A percentile compares a stretch with the other conserved stretches of the same genome.
Conservation (phyloP, 2,329 filamentous ascomycete genomes). For the Microsporum ferrugineum region DNA sequence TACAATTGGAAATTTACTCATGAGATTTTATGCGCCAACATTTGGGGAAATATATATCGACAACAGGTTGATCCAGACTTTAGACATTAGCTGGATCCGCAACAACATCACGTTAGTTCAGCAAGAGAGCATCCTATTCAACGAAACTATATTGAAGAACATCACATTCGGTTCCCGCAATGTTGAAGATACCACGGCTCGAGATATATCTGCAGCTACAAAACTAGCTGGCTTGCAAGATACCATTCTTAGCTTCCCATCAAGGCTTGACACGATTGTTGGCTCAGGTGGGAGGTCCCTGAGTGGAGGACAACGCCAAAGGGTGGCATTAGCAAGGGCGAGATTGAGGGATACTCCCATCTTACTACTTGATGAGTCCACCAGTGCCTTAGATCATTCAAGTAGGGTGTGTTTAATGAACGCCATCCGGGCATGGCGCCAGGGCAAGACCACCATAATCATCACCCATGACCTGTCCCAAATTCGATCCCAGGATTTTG, state of each 20-base stretch:
- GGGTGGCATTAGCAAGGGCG: conserved; percentile 69
- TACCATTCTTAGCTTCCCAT: conserved; percentile 54
- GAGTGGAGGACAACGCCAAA: conserved; percentile 76
- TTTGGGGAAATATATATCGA: conserved; percentile 60
- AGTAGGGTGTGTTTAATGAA: conserved; percentile 59
- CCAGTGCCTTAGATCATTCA: conserved; percentile 69
- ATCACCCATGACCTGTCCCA: conserved; percentile 83
- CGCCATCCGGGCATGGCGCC: conserved; percentile 64
- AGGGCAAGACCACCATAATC: conserved; percentile 74
- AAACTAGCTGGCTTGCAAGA: conserved; percentile 57
- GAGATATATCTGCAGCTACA: conserved; percentile 51
- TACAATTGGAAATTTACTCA: conserved; percentile 67
- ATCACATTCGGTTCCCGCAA: conserved; percentile 57
- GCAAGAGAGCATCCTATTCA: conserved; percentile 70
- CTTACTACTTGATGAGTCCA: conserved; percentile 78
- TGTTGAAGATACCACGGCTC: conserved; percentile 38
- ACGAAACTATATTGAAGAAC: conserved; percentile 67
- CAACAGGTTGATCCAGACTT: conserved; percentile 45
- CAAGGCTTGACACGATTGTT: conserved; percentile 60
- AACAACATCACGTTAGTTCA: conserved; percentile 70
- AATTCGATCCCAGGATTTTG: conserved; percentile 59
- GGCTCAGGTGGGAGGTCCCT: conserved; percentile 58
- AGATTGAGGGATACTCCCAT: conserved; percentile 65
- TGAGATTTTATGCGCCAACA: conserved; percentile 61
- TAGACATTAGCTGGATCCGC: conserved; percentile 63